A percentile compares a stretch with the other conserved stretches of the same genome.
phyloP scores from a whole-genome alignment of 1,139 yeast genomes.

The Blastobotrys niveus region DNA sequence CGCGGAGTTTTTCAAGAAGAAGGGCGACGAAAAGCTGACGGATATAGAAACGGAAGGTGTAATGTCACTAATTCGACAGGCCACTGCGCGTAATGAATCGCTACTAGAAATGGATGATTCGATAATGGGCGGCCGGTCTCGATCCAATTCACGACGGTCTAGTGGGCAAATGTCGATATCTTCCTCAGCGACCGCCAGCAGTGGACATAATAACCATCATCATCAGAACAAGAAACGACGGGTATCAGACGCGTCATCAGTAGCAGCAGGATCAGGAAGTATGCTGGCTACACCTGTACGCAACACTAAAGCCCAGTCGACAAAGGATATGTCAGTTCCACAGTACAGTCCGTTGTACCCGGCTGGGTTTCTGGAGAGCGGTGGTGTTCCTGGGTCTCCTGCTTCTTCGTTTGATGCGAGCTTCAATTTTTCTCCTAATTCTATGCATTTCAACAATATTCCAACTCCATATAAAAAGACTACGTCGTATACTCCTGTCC shows the following conservation, averaged over 20 bases:
- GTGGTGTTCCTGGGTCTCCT: background rate
- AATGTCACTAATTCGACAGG: constrained; percentile 46
- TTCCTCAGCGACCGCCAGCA: background rate
- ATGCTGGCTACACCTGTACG: constrained; percentile 7
- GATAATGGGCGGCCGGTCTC: too few relatives aligned
- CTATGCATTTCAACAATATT: constrained; percentile 17
- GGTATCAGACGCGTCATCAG: background rate
- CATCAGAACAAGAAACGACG: constrained; percentile 7
- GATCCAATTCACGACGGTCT: background rate
- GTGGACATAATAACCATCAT: too few relatives aligned
- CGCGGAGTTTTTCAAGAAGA: constrained; percentile 64
- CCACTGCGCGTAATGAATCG: constrained; percentile 35
- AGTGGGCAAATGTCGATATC: background rate
- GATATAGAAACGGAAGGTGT: constrained; percentile 85
- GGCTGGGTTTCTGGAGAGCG: background rate
- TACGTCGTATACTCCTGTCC: too few relatives aligned
- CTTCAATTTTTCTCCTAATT: constrained; percentile 1
- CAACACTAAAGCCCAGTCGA: constrained; percentile 1
- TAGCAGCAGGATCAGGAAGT: background rate
- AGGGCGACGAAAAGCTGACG: constrained; percentile 69
- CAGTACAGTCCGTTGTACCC: constrained; percentile 14
- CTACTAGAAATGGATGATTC: constrained; percentile 15
- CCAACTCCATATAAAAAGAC: constrained; percentile 23
- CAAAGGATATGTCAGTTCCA: constrained; percentile 1
- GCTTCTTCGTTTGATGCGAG: background rate